Conservation (phyloP, 83 land plant genomes). For the Picea abies region DNA sequence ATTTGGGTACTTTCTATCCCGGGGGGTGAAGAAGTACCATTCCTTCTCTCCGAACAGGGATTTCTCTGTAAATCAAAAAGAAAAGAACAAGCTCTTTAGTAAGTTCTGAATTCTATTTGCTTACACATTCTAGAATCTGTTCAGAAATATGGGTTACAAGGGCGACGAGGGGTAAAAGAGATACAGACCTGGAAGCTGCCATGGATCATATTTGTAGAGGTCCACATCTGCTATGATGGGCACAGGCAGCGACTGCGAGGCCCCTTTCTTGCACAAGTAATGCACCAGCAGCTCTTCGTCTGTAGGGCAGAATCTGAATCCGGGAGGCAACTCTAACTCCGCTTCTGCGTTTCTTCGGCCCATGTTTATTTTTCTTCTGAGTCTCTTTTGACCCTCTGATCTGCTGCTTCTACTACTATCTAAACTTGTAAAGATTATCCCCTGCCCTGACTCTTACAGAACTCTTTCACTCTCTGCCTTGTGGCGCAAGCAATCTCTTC, state of each 20-base stretch:
- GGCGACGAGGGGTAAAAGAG: background rate
- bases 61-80: slow-evolving; percentile 2
- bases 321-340: slow-evolving; percentile 41
- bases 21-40: slow-evolving; percentile 18
- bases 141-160: background rate
- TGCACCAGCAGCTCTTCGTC: slow-evolving; percentile 54
- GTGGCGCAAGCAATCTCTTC: too few relatives aligned
- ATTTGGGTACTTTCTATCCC: slow-evolving; percentile 21
- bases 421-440: too few relatives aligned
- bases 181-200: slow-evolving; percentile 39
- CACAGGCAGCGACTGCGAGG: slow-evolving; percentile 16
- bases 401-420: too few relatives aligned
- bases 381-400: too few relatives aligned
- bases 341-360: slow-evolving; percentile 22
- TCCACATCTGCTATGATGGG: slow-evolving; percentile 38
- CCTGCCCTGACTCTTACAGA: too few relatives aligned
- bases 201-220: slow-evolving; percentile 34
- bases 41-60: slow-evolving; percentile 17
- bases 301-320: slow-evolving; percentile 73
- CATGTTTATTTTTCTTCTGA: background rate
- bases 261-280: slow-evolving; percentile 42
- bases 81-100: background rate
- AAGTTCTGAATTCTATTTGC: background rate
- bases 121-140: background rate
- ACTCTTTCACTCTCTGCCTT: too few relatives aligned